Base-by-base conservation (phyloP, 495 filamentous ascomycete species). In the Penicillium robsamsonii region DNA sequence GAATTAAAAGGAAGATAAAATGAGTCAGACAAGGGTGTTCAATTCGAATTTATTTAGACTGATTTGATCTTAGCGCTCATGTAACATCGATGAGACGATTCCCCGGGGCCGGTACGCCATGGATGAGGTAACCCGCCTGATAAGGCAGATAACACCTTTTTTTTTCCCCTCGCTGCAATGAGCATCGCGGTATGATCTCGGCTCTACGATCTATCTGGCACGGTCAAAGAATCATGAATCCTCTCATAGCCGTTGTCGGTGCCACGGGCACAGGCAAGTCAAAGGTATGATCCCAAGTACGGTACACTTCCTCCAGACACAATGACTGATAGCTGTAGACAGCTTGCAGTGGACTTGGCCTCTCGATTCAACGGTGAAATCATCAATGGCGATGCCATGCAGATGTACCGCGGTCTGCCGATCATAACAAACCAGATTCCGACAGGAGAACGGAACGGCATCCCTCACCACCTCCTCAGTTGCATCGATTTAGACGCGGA, bases 341-440 rank as follows among this genome's bases (percentile, higher is more conserved):
- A 97, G 93, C 88, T 99, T 59, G 95, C 95, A 50, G 89, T 99
- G 9, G 89, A 96, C 45, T 69, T 99, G 29, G 94, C 95, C 4
- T 77, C 79, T 35, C 81, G 79, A 33, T 92, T 89, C 73, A 88
- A 96, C 70, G 95, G 95, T 60, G 95, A 99, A 73, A 83, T 99
- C 50, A 90, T 99, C 77, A 99, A 99, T 67, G 92, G 89, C 48
- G 95, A 99, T 75, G 94, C 94, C n/a, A 94, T 99, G 90, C 95
- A 97, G 69, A 87, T 99, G 81, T 99, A 99, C 64, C 78, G 84
- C 33, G 95, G 92, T 9, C 77, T 99, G 18, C 92, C 94, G 1
- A 88, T 97, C 59, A 92, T 97, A 53, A 99, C 95, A 17, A 99
- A 99, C 71, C 93, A 97, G 66, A 85, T 96, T 57, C 79, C 88